Base-by-base conservation (phyloP, 352 stramenopile species). In the Phytopythium cucurbitacearum region DNA sequence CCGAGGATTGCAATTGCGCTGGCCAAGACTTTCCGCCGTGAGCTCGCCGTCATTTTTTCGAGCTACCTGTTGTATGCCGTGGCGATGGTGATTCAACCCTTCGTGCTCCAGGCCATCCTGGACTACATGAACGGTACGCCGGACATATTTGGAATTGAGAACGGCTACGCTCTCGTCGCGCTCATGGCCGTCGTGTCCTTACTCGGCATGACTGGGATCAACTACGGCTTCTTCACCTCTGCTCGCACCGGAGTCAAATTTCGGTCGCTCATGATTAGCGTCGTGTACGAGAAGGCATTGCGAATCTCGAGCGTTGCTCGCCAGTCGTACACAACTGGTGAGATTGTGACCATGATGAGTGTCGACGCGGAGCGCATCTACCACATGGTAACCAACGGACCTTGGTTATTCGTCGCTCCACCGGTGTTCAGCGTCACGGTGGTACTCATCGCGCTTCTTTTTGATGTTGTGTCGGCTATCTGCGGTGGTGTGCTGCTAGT, bases 321-420 rank as follows among this genome's bases (percentile, higher is more conserved):
- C 11, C 76, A 68, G 42, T 48, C 61, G 13, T 77, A 75, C 43
- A 69, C 65, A 34, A 80, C 65, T 5, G 73, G 76, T 15, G 73
- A 84, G 51, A 84, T 87, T 53, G 67, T 85, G 59, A 87, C 71
- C 21, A 53, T 87, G 53, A 62, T 73, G 0, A 63, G 65, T 10
- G 71, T 80, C 37, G 76, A 87, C 45, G 73, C 65, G 12, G 76
- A 87, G 10, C 76, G 76, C 0, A 53, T 87, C 10, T 77, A 69
- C 32, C 69, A 80, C 9, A 71, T 68, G 7, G 82, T 74, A 49
- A 63, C 69, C 13, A 65, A 71, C 40, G 69, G 69, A 0, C 42
- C 76, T 4, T 82, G 69, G 67, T 60, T 67, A 6, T 13, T 79
- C 7, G 54, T 64, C 2, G 70, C 67, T 11, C 60, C 57, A 0